phyloP scores from a whole-genome alignment of 345 rosid genomes.

The Lepidium didymum region DNA sequence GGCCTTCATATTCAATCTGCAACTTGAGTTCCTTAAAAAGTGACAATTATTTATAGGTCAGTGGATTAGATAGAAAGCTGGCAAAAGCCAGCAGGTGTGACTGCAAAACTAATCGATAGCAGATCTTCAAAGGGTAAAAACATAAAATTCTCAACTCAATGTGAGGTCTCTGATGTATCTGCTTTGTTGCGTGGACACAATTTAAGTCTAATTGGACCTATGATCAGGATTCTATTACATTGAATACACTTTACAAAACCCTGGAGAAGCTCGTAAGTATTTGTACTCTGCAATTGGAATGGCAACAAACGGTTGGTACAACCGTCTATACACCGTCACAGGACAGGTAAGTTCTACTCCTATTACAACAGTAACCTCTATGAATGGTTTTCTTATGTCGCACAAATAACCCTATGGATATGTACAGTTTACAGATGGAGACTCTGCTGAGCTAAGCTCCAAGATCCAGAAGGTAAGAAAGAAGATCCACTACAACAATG shows the following conservation, averaged over 20 bases:
- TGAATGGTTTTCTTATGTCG: background rate
- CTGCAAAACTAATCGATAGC: conserved; percentile 66
- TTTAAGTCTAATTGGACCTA: background rate
- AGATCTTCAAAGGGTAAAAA: conserved; percentile 56
- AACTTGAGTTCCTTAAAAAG: background rate
- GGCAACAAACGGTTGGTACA: conserved; percentile 88
- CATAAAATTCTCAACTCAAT: background rate
- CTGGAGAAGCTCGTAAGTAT: conserved; percentile 68
- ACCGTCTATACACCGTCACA: conserved; percentile 83
- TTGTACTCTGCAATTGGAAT: conserved; percentile 76
- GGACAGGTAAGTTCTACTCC: conserved; percentile 50
- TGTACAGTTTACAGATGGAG: conserved; percentile 62
- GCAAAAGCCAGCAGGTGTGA: conserved; percentile 78
- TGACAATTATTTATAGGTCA: conserved; percentile 34
- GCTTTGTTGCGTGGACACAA: background rate
- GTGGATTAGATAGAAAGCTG: conserved; percentile 97
- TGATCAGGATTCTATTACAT: conserved; percentile 77
- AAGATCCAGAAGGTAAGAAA: conserved; percentile 53
- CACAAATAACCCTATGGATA: background rate
- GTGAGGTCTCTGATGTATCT: background rate
- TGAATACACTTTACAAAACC: conserved; percentile 80
- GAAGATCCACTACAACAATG: background rate
- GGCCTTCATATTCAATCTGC: background rate
- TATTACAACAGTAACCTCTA: background rate
- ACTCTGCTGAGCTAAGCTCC: conserved; percentile 51